Percentiles rank a stretch among this genome's conserved stretches.
Conservation (phyloP, 495 filamentous ascomycete species). For the Aspergillus carlsbadensis region DNA sequence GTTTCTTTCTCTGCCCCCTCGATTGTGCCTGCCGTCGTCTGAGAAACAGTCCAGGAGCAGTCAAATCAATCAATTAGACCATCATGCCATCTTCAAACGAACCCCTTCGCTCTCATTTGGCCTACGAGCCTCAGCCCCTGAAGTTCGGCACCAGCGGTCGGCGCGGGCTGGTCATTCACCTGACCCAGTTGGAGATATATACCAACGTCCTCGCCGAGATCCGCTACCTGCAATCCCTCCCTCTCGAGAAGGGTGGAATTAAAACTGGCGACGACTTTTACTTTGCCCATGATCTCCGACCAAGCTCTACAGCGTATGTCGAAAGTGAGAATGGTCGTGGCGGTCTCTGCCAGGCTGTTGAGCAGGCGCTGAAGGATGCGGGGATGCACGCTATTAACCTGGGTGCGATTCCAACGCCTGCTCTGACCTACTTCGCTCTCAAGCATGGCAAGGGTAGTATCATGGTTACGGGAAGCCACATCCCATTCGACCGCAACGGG, state of each 20-base stretch:
- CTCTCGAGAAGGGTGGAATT: slow-evolving; percentile 22
- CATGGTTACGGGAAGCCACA: slow-evolving; percentile 33
- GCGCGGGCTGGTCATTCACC: slow-evolving; percentile 23
- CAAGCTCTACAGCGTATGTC: slow-evolving; percentile 28
- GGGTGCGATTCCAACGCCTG: slow-evolving; percentile 31
- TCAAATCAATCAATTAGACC: too few species aligned
- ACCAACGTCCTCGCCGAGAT: slow-evolving; percentile 28
- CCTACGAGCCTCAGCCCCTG: slow-evolving; percentile 24
- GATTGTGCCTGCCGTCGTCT: too few species aligned
- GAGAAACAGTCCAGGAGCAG: too few species aligned
- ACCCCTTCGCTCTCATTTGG: slow-evolving; percentile 12
- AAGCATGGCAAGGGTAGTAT: slow-evolving; percentile 28
- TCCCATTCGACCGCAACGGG: slow-evolving; percentile 34
- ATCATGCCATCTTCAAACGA: not conserved
- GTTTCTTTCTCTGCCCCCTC: too few species aligned
- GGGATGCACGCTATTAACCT: slow-evolving; percentile 27
- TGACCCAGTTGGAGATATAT: slow-evolving; percentile 32
- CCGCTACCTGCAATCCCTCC: slow-evolving; percentile 25
- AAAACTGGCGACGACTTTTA: slow-evolving; percentile 29
- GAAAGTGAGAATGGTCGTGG: slow-evolving; percentile 20
- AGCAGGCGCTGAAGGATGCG: slow-evolving; percentile 24
- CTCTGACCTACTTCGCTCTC: slow-evolving; percentile 24
- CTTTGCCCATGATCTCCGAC: slow-evolving; percentile 28
- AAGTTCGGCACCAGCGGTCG: slow-evolving; percentile 33
- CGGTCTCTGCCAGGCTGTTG: slow-evolving; percentile 26